phyloP scores from a whole-genome alignment of 2,329 filamentous ascomycete genomes.

The Clonostachys solani region DNA sequence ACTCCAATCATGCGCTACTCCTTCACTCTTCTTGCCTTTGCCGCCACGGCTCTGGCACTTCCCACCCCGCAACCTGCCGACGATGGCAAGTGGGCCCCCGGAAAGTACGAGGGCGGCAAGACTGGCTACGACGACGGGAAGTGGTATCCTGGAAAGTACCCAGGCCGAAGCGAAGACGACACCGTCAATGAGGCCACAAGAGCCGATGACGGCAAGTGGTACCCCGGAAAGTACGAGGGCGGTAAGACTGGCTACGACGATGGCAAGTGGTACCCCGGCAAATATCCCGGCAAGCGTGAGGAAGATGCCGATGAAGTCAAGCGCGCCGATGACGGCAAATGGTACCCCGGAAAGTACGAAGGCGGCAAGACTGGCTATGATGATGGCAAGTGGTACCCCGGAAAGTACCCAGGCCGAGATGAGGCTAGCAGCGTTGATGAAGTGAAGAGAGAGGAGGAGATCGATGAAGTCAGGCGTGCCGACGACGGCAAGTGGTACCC shows the following conservation, averaged over 20 bases:
- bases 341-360: conserved; percentile 4
- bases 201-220: conserved; percentile 5
- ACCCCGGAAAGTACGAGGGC: conserved; percentile 7
- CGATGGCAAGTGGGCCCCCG: conserved; percentile 3
- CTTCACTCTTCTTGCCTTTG: conserved; percentile 7
- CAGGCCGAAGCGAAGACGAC: not conserved
- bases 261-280: conserved; percentile 4
- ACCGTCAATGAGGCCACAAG: conserved; percentile 1
- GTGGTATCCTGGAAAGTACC: not conserved
- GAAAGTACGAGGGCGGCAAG: conserved; percentile 2
- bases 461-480: not conserved
- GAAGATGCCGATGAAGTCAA: not conserved
- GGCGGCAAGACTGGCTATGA: conserved; percentile 1
- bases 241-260: conserved; percentile 3
- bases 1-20: conserved; percentile 1
- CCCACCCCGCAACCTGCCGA: conserved; percentile 5
- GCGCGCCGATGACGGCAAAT: conserved; percentile 3
- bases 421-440: too few species aligned
- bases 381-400: conserved; percentile 1
- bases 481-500: conserved; percentile 3
- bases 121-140: conserved; percentile 3
- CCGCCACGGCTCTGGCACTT: conserved; percentile 6
- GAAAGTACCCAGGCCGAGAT: not conserved
- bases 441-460: too few species aligned
- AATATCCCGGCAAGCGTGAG: conserved; percentile 1